Conservation (phyloP, 306 rosid species). For the Cicer yamashitae region DNA sequence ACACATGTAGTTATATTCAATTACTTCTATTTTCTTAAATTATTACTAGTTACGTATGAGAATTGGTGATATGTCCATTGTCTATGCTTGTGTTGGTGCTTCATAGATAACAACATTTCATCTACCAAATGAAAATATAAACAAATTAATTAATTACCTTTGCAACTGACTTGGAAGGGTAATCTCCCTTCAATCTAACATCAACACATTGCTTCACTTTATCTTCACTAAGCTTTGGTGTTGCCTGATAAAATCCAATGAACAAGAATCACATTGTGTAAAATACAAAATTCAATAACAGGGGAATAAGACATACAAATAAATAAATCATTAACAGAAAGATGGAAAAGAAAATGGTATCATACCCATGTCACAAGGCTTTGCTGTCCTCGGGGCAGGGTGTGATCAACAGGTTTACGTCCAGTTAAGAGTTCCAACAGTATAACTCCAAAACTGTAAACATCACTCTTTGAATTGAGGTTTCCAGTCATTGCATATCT, state of each 20-base stretch:
- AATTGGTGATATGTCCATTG: too few species aligned
- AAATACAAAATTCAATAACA: slow-evolving; percentile 22
- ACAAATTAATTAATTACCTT: slow-evolving; percentile 58
- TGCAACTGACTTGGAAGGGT: slow-evolving; percentile 80
- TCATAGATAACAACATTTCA: not conserved
- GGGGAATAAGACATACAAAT: slow-evolving; percentile 1
- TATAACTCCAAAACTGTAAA: slow-evolving; percentile 82
- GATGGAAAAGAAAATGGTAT: slow-evolving; percentile 42
- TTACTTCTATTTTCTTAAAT: too few species aligned
- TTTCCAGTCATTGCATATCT: slow-evolving; percentile 89
- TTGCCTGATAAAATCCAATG: slow-evolving; percentile 59
- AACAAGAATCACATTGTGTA: slow-evolving; percentile 41
- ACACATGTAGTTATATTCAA: too few species aligned
- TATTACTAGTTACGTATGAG: too few species aligned
- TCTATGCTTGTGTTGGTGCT: too few species aligned
- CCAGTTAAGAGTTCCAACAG: slow-evolving; percentile 82
- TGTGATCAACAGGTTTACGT: slow-evolving; percentile 83
- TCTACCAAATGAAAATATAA: slow-evolving; percentile 10
- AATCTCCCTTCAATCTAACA: slow-evolving; percentile 66
- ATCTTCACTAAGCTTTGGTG: slow-evolving; percentile 84
- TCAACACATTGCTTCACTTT: slow-evolving; percentile 87
- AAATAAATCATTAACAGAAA: slow-evolving; percentile 28
- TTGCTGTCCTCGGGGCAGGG: slow-evolving; percentile 85
- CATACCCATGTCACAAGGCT: slow-evolving; percentile 95
- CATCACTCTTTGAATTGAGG: slow-evolving; percentile 76